Base-by-base conservation (phyloP, 768 basidiomycete genomes). In the Pleurotus ostreatus region DNA sequence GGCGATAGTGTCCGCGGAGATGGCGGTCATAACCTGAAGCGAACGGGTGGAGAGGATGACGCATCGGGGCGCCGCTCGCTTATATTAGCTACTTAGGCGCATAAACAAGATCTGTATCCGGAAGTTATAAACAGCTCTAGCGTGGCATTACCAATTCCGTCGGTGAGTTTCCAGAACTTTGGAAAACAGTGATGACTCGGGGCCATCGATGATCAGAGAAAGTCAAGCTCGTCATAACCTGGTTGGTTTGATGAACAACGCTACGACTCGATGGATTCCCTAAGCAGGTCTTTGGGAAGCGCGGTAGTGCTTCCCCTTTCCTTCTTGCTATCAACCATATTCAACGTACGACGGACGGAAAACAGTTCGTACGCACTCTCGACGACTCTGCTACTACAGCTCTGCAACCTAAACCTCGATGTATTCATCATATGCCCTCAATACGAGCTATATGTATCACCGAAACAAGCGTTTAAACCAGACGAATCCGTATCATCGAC, bases 1-100 rank as follows among this genome's bases (percentile, higher is more conserved):
- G 25, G 82, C 75, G 1, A 77, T 94, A 5, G 85, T 95, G 1
- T 84, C 83, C 15, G 85, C 85, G 1, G 89, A 94, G 72, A 88
- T 93, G 78, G 77, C 80, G 0, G 77, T 87, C 8, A 40, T 53
- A n/a, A 53, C 51, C 2, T 53, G 7, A 34, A 26, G n/a, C 20
- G 23, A 20, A 48, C 46, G 22, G 26, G 46, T 25, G n/a, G 13
- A 6, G 46, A 2, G 30, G 30, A 34, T 34, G 30, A 8, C 30
- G 30, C 30, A 34, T 1, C 7, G 30, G 30, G 30, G 30, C 30
- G 30, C 11, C 30, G 30, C 30, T 34, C 30, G 9, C 9, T 34
- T 34, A 34, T 34, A 11, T 34, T 8, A 11, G 30, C 20, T 20
- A 20, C 20, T 20, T 20, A 20, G 20, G 20, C 20, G 20, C 20